Percentiles rank a stretch among this genome's conserved stretches.
These are phyloP conservation scores for Backusella mclennaniae DNA, from an alignment of 192 early-diverging fungal genomes.

Conservation along the genomic window DNA sequence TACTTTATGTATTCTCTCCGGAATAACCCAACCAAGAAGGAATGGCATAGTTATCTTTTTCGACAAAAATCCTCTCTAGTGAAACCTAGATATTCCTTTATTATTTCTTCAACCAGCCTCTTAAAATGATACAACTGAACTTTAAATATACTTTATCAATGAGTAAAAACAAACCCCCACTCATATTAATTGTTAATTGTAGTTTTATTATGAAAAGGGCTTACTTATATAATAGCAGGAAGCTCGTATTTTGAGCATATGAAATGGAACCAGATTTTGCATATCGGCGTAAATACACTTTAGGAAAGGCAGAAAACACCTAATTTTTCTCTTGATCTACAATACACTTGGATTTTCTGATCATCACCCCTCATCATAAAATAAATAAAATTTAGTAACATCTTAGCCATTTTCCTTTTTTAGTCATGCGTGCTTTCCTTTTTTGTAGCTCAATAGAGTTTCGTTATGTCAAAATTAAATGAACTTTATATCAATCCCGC, in stretches of 20 bases:
- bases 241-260: background rate
- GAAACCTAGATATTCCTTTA: background rate
- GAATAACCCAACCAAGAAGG: background rate
- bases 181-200: background rate
- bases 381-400: background rate
- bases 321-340: background rate
- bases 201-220: background rate
- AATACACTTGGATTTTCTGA: background rate
- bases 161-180: background rate
- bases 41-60: background rate
- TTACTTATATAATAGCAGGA: background rate
- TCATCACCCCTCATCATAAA: background rate
- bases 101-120: background rate
- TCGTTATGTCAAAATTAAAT: background rate
- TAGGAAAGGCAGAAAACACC: background rate
- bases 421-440: background rate
- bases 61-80: background rate
- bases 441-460: background rate
- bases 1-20: background rate
- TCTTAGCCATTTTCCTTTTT: background rate
- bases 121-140: background rate
- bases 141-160: background rate
- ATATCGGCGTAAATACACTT: background rate
- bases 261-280: background rate
- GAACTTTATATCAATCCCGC: background rate